Evolutionary conservation across 768 basidiomycete species (phyloP).

Genomic region (Suillus plorans): DNA sequence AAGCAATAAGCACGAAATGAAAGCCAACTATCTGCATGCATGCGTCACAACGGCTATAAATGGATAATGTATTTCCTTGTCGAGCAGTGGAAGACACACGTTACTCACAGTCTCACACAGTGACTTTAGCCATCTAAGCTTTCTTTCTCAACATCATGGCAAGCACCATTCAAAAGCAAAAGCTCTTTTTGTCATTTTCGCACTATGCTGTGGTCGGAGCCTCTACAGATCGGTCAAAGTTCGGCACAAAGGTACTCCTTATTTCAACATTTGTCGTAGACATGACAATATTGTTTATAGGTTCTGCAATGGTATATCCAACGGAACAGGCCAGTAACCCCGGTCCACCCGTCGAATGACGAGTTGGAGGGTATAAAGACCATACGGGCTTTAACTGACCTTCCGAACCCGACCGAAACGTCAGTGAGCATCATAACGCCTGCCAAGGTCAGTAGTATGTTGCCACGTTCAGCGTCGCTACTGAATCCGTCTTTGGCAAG

Average conservation of each 20-base stretch:
- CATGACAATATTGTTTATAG: conserved; percentile 33
- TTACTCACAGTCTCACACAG: neutral
- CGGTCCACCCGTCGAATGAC: conserved; percentile 73
- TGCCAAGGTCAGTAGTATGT: conserved; percentile 48
- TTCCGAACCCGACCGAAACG: conserved; percentile 61
- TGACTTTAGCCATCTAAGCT: neutral
- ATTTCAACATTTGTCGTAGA: neutral
- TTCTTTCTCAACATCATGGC: conserved; percentile 19
- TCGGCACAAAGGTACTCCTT: conserved; percentile 63
- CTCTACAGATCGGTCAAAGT: conserved; percentile 76
- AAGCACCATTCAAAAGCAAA: conserved; percentile 43
- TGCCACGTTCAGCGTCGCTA: neutral
- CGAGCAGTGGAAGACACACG: neutral
- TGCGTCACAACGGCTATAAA: neutral
- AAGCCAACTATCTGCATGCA: neutral
- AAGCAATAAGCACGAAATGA: neutral
- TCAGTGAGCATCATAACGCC: conserved; percentile 81
- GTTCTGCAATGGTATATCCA: conserved; percentile 76
- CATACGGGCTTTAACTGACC: conserved; percentile 51
- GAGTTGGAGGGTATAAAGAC: conserved; percentile 68
- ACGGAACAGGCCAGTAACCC: conserved; percentile 59
- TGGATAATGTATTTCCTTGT: neutral
- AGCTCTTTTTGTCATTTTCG: conserved; percentile 58
- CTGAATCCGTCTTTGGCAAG: conserved; percentile 33
- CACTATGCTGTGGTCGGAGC: conserved; percentile 81